Evolutionary conservation across 768 basidiomycete genomes (phyloP), one percentile per base, ranked within the genome.

Genomic region (Naematelia encephala): DNA sequence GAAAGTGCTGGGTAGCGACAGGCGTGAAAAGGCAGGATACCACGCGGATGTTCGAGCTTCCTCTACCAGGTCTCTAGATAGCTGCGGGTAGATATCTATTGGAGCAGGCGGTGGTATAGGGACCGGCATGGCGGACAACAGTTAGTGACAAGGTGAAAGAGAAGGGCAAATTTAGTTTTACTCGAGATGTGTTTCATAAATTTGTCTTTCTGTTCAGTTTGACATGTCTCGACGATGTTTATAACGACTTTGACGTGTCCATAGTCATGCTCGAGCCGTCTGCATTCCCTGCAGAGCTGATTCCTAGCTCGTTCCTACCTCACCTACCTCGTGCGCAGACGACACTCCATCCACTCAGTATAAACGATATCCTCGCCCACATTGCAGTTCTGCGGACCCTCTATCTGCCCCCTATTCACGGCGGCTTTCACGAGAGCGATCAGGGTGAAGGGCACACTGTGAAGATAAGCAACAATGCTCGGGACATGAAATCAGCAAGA

Each of bases 371-470:
- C 14, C 52, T 73, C 12, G 56, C 51, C 3, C 68, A 67, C 45
- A 67, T 75, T 34, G 53, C 63, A 23, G 51, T 69, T n/a, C 51
- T 74, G 21, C 54, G 64, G 29, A 57, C 62, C 23, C 61, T 74
- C 5, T 74, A 74, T 56, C 29, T 74, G 1, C 72, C 72, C 5
- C 72, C 72, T 4, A 66, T 74, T 59, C 67, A 71, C 48, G 72
- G 72, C 3, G 71, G 71, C 2, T 60, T 73, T 44, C 39, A 42
- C 5, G 50, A 57, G 21, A 23, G 53, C 1, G 66, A 66, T 51
- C 51, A 48, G 39, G 23, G 47, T 42, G 45, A 44, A 42, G 29
- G 42, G 44, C 34, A 43, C 11, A 10, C 26, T n/a, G 21, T 30
- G 29, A n/a, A 10, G 19, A 34, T 27, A 13, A 48, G 25, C 12